Evolutionary conservation across 352 stramenopile genomes (phyloP), one percentile per base, ranked within the genome.

Genomic region (Globisporangium yorkense): DNA sequence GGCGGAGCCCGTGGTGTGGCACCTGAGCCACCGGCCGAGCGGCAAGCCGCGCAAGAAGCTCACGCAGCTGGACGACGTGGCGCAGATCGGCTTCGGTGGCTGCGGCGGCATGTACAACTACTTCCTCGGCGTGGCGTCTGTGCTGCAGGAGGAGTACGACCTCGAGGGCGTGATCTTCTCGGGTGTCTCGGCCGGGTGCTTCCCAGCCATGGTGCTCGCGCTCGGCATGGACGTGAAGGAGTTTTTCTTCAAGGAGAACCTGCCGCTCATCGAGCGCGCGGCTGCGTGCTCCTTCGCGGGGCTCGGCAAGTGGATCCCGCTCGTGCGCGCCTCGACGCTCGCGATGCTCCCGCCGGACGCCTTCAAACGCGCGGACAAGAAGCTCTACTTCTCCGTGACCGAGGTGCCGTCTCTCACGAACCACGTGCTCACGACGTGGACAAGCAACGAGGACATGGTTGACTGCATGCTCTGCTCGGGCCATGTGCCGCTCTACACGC

Each of bases 101-200:
- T 93, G 83, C 48, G 83, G 83, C 7, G 83, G 83, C 55, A 91
- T 93, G 79, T 93, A 93, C 77, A 93, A 93, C 60, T 93, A 91
- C 63, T 88, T 91, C 39, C 61, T 93, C 29, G 84, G 84, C 5
- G 80, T 93, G 6, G 84, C 84, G 35, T 88, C 79, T 21, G 70
- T 93, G 43, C 51, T 88, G 46, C 78, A 88, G 67, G 78, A 93
- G 39, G 74, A 89, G 56, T 93, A 87, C 65, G 79, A 90, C 57
- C 62, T 93, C 18, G 58, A 66, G 47, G 53, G 83, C 55, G 78
- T 89, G 29, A 82, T 91, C 62, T 93, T 84, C 67, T 93, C 80
- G 15, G 83, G 83, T 1, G 77, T 89, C 12, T 91, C 80, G 9
- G 83, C 83, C 24, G 80, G 80, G 1, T 89, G 78, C 65, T 93